phyloP scores from a whole-genome alignment of 345 rosid genomes.

The Sisymbrium altissimum region DNA sequence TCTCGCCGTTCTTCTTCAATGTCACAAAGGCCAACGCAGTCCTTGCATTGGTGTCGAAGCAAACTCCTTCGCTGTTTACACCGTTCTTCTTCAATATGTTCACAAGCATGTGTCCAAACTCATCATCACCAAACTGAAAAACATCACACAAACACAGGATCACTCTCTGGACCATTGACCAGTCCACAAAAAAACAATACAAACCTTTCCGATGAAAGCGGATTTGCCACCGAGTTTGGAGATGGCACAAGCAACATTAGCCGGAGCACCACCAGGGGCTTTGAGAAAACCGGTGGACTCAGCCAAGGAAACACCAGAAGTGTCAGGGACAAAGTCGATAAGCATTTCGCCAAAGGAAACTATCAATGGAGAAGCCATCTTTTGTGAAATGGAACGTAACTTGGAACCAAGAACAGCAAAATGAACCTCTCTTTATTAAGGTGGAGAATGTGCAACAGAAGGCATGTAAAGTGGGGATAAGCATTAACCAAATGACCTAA shows the following conservation, averaged over 20 bases:
- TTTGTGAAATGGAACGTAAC: neutral
- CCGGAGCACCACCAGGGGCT: constrained; percentile 82
- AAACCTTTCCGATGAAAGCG: constrained; percentile 67
- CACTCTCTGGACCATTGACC: neutral
- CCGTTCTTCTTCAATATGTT: constrained; percentile 52
- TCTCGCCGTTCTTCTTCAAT: constrained; percentile 51
- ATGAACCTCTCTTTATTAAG: constrained; percentile 1
- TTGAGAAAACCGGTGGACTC: constrained; percentile 60
- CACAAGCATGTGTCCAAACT: constrained; percentile 71
- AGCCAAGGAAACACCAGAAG: constrained; percentile 63
- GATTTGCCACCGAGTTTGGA: constrained; percentile 60
- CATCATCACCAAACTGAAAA: constrained; percentile 65
- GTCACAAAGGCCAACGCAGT: constrained; percentile 73
- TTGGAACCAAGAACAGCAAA: neutral
- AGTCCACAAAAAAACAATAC: neutral
- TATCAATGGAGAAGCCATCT: constrained; percentile 34
- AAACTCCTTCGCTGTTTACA: constrained; percentile 55
- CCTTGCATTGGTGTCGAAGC: constrained; percentile 56
- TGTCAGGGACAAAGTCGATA: constrained; percentile 72
- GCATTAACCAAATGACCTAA: constrained; percentile 3
- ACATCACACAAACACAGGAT: neutral
- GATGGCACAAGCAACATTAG: constrained; percentile 79
- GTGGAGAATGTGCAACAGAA: neutral
- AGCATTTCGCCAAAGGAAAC: constrained; percentile 77
- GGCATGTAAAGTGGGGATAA: constrained; percentile 19